Conservation (phyloP, 106 monocot species). For the Alisma plantagoaquatica region DNA sequence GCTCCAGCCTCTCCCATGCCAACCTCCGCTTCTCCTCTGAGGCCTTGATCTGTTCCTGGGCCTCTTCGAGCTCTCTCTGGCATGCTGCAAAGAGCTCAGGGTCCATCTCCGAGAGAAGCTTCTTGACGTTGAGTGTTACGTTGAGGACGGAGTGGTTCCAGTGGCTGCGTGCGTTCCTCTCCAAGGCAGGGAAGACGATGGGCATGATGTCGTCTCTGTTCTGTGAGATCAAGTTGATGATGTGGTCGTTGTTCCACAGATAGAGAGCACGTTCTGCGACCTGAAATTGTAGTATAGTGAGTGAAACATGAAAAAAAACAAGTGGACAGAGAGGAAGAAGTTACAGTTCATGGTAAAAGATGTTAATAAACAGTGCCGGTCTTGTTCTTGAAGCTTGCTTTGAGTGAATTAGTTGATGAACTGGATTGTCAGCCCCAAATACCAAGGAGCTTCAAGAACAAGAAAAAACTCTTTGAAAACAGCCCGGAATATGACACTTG, state of each 20-base stretch:
- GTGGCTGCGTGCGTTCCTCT: slow-evolving; percentile 46
- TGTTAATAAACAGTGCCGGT: not conserved
- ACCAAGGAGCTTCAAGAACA: too few species aligned
- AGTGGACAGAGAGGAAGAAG: not conserved
- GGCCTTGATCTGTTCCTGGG: slow-evolving; percentile 21
- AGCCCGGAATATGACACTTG: too few species aligned
- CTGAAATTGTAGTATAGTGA: slow-evolving; percentile 17
- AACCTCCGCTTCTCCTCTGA: slow-evolving; percentile 39
- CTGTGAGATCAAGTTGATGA: slow-evolving; percentile 52
- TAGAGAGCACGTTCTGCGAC: slow-evolving; percentile 72
- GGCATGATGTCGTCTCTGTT: slow-evolving; percentile 56
- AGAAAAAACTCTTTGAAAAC: too few species aligned
- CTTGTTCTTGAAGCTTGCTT: too few species aligned
- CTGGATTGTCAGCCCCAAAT: not conserved
- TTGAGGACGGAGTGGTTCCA: slow-evolving; percentile 78
- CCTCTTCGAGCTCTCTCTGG: slow-evolving; percentile 44
- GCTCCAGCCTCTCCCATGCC: slow-evolving; percentile 55
- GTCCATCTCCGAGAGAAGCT: slow-evolving; percentile 80
- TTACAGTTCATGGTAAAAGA: not conserved
- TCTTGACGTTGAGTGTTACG: slow-evolving; percentile 51
- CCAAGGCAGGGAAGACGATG: slow-evolving; percentile 52
- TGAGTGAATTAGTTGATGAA: not conserved
- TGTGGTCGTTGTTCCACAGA: slow-evolving; percentile 81
- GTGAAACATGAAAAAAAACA: not conserved
- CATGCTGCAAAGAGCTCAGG: slow-evolving; percentile 48